Evolutionary conservation across 2,329 filamentous ascomycete species (phyloP), one percentile per base, ranked within the genome.

Genomic region (Ophiocordyceps robertsii): DNA sequence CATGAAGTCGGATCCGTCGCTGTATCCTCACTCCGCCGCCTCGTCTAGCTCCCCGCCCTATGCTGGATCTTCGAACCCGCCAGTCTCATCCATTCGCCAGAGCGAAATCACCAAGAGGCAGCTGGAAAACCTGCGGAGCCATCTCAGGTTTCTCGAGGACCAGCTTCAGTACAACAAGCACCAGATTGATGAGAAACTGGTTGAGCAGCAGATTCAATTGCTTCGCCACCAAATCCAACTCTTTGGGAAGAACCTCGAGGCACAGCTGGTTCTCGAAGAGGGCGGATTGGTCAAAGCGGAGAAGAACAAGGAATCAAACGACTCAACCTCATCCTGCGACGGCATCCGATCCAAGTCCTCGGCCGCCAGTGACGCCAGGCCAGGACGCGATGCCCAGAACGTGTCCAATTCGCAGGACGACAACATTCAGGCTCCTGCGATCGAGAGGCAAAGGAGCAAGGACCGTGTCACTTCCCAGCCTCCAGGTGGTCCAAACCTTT

Each of bases 21-120:
- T 49, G 40, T 47, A 47, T 36, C 24, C 47, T 43, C 50, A 49
- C 13, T 29, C 39, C 13, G 35, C 46, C 13, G 40, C 46, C 19
- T 46, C 42, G 43, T 51, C 50, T 44, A 56, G 41, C 29, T 24
- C 39, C 10, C 33, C 44, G 3, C 41, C 43, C 29, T 39, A 39
- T n/a, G 17, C 41, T 3, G 43, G 43, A 10, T 31, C 57, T 43
- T 39, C 56, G 46, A 51, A 52, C 36, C 66, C 69, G 12, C 73
- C 69, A 3, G 62, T 70, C 21, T 77, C 75, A n/a, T 77, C 75
- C 7, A 79, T 79, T 47, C 67, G 68, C 19, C 69, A 68, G 4
- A 79, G 75, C 49, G 71, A 75, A n/a, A 75, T 79, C 49, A 78
- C 73, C 8, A 73, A 63, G 53, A 73, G 71, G 49, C 75, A 79